Conservation (phyloP, 495 filamentous ascomycete genomes). For the Aspergillus cristatus region DNA sequence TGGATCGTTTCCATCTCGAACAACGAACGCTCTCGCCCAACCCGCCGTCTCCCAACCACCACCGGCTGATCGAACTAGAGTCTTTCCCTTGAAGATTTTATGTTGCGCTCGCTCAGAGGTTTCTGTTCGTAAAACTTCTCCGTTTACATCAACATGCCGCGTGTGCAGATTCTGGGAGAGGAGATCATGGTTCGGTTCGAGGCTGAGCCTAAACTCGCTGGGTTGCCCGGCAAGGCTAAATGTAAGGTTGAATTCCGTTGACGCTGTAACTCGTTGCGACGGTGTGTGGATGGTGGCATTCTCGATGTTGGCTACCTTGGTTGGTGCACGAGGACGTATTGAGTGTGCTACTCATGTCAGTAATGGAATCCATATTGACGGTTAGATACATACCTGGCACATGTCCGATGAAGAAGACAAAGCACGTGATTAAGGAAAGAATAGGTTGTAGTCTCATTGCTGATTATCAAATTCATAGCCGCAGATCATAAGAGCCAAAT, state of each 20-base stretch:
- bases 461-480: too few species aligned
- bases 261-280: constrained; percentile 44
- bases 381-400: too few species aligned
- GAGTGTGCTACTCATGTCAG: too few species aligned
- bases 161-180: constrained; percentile 55
- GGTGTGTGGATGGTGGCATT: constrained; percentile 61
- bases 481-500: too few species aligned
- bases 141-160: constrained; percentile 52
- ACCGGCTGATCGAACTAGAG: constrained; percentile 9
- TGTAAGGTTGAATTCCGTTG: constrained; percentile 52
- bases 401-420: too few species aligned
- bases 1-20: constrained; percentile 58
- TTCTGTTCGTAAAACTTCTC: constrained; percentile 51
- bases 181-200: constrained; percentile 79
- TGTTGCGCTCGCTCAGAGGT: constrained; percentile 48
- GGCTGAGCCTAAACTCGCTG: constrained; percentile 56
- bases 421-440: too few species aligned
- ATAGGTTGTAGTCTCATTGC: too few species aligned
- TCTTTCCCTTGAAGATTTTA: constrained; percentile 38
- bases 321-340: too few species aligned
- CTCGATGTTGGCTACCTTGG: constrained; percentile 11
- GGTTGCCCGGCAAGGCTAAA: constrained; percentile 54
- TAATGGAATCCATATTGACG: too few species aligned
- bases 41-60: constrained; percentile 57
- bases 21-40: constrained; percentile 68